phyloP scores from a whole-genome alignment of 108 stramenopile species.

The Licmophora abbreviata region DNA sequence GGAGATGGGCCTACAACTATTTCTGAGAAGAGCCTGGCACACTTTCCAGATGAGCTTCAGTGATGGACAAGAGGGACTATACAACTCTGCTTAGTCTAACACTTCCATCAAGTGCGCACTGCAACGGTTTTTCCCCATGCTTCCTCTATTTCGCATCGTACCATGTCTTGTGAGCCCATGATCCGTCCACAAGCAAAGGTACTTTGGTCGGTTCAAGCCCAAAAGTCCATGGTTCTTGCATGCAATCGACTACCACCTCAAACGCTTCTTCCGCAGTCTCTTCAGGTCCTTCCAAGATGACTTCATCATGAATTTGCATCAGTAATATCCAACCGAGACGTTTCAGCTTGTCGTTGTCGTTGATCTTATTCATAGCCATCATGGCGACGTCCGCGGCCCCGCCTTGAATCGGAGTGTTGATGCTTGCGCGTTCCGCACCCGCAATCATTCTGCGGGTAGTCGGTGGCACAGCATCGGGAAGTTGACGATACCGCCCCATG shows the following conservation, averaged over 20 bases:
- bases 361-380: constrained; percentile 99
- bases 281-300: constrained; percentile 98
- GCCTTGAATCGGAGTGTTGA: constrained; percentile 99
- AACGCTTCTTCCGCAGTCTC: constrained; percentile 94
- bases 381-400: constrained; percentile 98
- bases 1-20: too few species aligned
- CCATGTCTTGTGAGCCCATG: constrained; percentile 86
- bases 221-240: constrained; percentile 93
- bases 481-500: constrained; percentile 92
- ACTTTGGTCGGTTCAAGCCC: constrained; percentile 84
- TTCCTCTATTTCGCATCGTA: constrained; percentile 99
- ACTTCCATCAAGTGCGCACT: too few species aligned
- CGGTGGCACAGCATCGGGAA: constrained; percentile 71
- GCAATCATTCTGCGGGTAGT: constrained; percentile 34
- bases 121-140: too few species aligned
- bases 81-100: too few species aligned
- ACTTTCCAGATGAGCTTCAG: too few species aligned
- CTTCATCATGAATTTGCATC: constrained; percentile 99
- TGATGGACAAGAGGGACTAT: too few species aligned
- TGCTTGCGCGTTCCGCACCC: constrained; percentile 91
- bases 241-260: constrained; percentile 76
- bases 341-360: constrained; percentile 63
- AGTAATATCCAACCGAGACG: constrained; percentile 92
- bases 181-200: constrained; percentile 93
- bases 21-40: too few species aligned